Base-by-base conservation (phyloP, 208 protist genomes). In the Acanthamoeba lugdunensis region DNA sequence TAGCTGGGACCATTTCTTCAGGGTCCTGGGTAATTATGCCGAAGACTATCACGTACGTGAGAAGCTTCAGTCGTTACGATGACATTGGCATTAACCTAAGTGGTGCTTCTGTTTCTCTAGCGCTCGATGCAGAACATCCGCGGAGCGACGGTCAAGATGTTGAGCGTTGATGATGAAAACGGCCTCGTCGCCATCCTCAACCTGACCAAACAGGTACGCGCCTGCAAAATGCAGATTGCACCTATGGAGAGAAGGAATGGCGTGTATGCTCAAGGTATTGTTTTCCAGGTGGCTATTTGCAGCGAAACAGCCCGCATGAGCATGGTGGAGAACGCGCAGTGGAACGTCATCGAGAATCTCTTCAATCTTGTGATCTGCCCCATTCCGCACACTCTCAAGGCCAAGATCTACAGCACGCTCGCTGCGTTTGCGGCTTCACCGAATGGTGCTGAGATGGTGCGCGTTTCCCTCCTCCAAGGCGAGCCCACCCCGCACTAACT, bases 1-100 rank as follows among this genome's bases (percentile, higher is more conserved):
- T 7, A 91, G 85, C 48, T 91, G 85, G 85, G 63, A 91, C 13
- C 85, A 91, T 14, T 91, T 91, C 63, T 91, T 89, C 52, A 67
- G 25, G 33, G 81, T 89, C 11, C 56, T 89, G 14, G 21, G 41
- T 11, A 69, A 45, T 28, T 91, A 91, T 28, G 56, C 56, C 23
- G 56, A 52, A 9, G 85, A 91, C 41, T 91, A 61, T 28, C 54
- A 75, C 7, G 85, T 77, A 56, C 23, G 79, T 54, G 33, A 41
- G n/a, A 0, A n/a, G 1, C 63, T 30, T 69, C 25, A 50, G 13
- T 30, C 18, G 5, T 13, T 25, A 16, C 30, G 33, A 54, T 23
- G 56, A 84, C 37, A 16, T 30, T 28, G 41, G 0, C 9, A 30
- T 28, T 41, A 84, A 41, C 0, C 13, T 18, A 21, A 54, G 16